These are phyloP conservation scores for Leccinum uliginosum DNA, from an alignment of 768 basidiomycete species.

Conservation along the genomic window DNA sequence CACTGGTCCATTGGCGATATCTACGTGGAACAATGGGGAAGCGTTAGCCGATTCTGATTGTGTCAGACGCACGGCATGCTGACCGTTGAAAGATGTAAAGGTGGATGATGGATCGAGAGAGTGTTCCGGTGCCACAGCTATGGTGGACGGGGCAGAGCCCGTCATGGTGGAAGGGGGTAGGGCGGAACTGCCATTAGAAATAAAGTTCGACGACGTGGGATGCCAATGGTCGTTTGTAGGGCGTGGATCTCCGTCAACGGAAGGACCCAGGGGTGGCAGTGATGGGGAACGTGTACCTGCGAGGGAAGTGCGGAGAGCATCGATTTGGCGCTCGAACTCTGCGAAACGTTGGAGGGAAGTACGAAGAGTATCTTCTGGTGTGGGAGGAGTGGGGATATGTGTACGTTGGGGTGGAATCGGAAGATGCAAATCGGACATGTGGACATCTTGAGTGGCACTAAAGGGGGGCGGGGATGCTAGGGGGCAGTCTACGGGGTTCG, in stretches of 20 bases:
- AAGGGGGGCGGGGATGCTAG: conserved; percentile 34
- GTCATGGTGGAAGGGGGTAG: conserved; percentile 1
- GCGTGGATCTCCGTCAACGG: conserved; percentile 16
- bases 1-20: conserved; percentile 2
- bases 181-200: conserved; percentile 7
- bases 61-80: conserved; percentile 12
- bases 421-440: conserved; percentile 41
- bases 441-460: conserved; percentile 42
- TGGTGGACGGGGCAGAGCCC: conserved; percentile 6
- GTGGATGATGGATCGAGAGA: conserved; percentile 16
- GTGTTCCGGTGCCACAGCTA: conserved; percentile 8
- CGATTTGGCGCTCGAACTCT: conserved; percentile 51
- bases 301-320: conserved; percentile 41
- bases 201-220: conserved; percentile 18
- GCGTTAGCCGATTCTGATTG: conserved; percentile 9
- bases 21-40: conserved; percentile 10
- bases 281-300: conserved; percentile 25
- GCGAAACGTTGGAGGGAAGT: conserved; percentile 49
- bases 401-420: conserved; percentile 17
- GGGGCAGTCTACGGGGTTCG: conserved; percentile 16
- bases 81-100: conserved; percentile 19
- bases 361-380: conserved; percentile 37
- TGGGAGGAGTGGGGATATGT: conserved; percentile 11
- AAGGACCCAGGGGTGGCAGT: conserved; percentile 22
- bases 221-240: conserved; percentile 17